phyloP scores from a whole-genome alignment of 768 basidiomycete genomes.

The Trametopsis cervina region DNA sequence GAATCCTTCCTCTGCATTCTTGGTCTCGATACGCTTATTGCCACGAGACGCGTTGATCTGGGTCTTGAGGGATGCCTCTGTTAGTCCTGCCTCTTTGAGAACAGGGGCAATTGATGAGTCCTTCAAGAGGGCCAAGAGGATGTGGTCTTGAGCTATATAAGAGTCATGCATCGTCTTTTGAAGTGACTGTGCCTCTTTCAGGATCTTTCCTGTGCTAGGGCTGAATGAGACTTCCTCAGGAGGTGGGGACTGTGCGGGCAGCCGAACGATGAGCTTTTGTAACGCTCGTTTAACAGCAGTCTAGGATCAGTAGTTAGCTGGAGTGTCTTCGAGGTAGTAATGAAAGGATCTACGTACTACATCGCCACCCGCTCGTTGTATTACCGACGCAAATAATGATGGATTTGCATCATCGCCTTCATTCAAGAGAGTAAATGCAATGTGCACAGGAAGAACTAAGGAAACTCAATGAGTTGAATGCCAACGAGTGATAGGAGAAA shows the following conservation, averaged over 20 bases:
- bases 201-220: constrained; percentile 46
- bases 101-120: constrained; percentile 59
- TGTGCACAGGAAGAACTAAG: constrained; percentile 74
- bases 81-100: constrained; percentile 72
- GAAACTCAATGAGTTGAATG: not conserved
- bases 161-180: constrained; percentile 86
- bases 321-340: not conserved
- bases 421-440: constrained; percentile 76
- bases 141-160: constrained; percentile 90
- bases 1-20: constrained; percentile 85
- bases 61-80: constrained; percentile 64
- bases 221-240: constrained; percentile 75
- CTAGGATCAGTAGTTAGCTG: constrained; percentile 27
- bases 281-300: constrained; percentile 58
- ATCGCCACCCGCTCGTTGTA: constrained; percentile 82
- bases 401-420: constrained; percentile 41
- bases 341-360: constrained; percentile 48
- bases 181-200: constrained; percentile 68
- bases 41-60: constrained; percentile 78
- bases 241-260: constrained; percentile 79
- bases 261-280: constrained; percentile 69
- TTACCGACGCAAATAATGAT: constrained; percentile 70
- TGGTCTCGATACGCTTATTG: constrained; percentile 78
- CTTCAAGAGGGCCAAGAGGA: constrained; percentile 79
- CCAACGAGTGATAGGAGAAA: no score